Evolutionary conservation across 2,329 filamentous ascomycete genomes (phyloP), one percentile per base, ranked within the genome.

Genomic region (Colletotrichum endophyticum): DNA sequence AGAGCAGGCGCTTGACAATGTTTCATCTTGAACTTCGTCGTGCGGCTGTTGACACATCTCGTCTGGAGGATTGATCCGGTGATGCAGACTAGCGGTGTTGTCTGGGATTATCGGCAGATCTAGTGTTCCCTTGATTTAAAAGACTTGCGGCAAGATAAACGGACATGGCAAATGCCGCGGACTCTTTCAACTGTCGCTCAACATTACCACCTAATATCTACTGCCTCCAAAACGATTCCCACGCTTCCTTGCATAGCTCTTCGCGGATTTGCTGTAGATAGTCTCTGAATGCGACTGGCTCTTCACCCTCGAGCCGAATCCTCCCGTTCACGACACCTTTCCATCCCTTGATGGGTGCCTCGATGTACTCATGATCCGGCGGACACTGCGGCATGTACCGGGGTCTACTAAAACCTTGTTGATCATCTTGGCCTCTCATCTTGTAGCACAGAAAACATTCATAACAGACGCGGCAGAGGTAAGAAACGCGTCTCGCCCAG

Each of bases 271-370:
- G 57, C 5, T 70, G 67, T 6, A 80, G 56, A 66, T 78, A 79
- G 9, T 77, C 77, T 5, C 73, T 70, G 63, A 81, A 77, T 12
- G 36, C 66, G 0, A 78, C 66, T n/a, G 74, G 56, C 63, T 78
- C 75, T 27, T 78, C 71, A 12, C 78, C 79, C 15, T 75, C 79
- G 30, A 81, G 64, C 25, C 59, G 63, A 59, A 82, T 53, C 22
- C 71, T 75, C 2, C 80, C 80, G 44, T 79, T 74, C 5, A 75
- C 76, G 16, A 82, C 72, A 4, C 80, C 79, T 53, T 69, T 74
- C 80, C 80, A 81, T 3, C 80, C 80, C 25, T 79, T 71, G 6
- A 80, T 63, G 2, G 80, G 81, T 2, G 67, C 66, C 44, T 79
- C 78, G 63, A 81, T 66, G 70, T 78, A 79, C 19, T 74, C 74